phyloP scores from a whole-genome alignment of 179 eudicot genomes.

The Pouteria campechiana region DNA sequence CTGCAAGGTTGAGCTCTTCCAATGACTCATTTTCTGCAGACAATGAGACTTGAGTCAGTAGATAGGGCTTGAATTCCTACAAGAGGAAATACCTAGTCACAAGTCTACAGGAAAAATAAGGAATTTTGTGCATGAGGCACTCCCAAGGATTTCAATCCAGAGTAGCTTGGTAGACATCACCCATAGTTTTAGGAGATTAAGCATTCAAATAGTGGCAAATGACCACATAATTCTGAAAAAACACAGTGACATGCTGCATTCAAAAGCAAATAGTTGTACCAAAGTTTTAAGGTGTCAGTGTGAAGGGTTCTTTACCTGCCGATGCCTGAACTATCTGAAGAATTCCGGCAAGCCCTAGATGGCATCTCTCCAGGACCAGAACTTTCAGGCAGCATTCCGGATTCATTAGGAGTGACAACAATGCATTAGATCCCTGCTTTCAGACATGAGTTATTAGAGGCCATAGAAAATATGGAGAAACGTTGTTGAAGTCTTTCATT shows the following conservation, averaged over 20 bases:
- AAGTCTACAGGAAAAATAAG: too few relatives aligned
- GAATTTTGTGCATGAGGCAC: too few relatives aligned
- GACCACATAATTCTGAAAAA: too few relatives aligned
- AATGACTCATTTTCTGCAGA: conserved; percentile 35
- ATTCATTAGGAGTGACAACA: conserved; percentile 44
- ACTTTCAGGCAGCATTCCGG: conserved; percentile 48
- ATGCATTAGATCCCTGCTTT: conserved; percentile 53
- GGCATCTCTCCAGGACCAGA: conserved; percentile 52
- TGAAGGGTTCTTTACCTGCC: conserved; percentile 15
- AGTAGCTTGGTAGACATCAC: too few relatives aligned
- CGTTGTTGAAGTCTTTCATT: too few relatives aligned
- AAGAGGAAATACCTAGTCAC: too few relatives aligned
- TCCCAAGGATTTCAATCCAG: too few relatives aligned
- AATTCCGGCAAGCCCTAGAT: conserved; percentile 54
- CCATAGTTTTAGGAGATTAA: too few relatives aligned
- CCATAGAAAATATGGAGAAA: too few relatives aligned
- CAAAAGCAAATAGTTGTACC: not conserved
- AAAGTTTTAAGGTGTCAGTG: not conserved
- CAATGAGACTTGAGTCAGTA: conserved; percentile 1
- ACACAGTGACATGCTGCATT: too few relatives aligned
- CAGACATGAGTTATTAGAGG: not conserved
- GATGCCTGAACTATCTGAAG: conserved; percentile 46
- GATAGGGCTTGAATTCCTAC: not conserved
- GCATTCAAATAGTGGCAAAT: too few relatives aligned
- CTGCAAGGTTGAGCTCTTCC: conserved; percentile 77